Base-by-base conservation (phyloP, 1,284 basidiomycete genomes). In the Cystobasidium sp. region DNA sequence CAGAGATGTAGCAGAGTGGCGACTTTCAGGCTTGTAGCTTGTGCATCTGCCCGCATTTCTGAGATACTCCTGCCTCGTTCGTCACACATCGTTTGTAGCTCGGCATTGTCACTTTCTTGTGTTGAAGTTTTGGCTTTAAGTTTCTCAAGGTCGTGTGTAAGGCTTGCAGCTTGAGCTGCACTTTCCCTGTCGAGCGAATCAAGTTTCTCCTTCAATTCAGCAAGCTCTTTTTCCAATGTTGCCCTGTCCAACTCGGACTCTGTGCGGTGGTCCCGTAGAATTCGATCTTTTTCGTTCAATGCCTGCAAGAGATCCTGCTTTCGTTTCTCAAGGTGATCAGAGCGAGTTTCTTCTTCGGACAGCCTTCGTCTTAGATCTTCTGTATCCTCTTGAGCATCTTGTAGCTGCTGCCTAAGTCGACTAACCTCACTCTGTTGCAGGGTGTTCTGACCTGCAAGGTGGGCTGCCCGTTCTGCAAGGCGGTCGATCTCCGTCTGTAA, bases 271-370 rank as follows among this genome's bases (percentile, higher is more conserved):
- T 95, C 93, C 0, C 92, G 87, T 80, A 97, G 88, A 64, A 90
- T 86, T 18, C 90, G 86, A 76, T 95, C 93, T 78, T 93, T 91
- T 80, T 94, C 92, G 12, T 67, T 72, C 3, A 79, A 43, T n/a
- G 68, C 66, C 41, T 55, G 46, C 39, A 70, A 37, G 0, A 77
- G 47, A 14, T 71, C 71, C 22, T 67, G 61, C 31, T 78, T 22
- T 68, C 61, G 5, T 58, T 68, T 16, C 43, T 74, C n/a, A 72
- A 67, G 37, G 76, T 79, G 16, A 66, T 74, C 63, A 44, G 75
- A 70, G 41, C 75, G 59, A 22, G 43, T 37, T 53, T 77, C 73
- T 10, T 78, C 63, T 43, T 70, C 76, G 6, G 86, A 88, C 5
- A 90, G 88, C 80, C 93, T 91, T 6, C 85, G 86, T 66, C 86